Evolutionary conservation across 2,329 filamentous ascomycete genomes (phyloP).

Genomic region (Penicillium italicum): DNA sequence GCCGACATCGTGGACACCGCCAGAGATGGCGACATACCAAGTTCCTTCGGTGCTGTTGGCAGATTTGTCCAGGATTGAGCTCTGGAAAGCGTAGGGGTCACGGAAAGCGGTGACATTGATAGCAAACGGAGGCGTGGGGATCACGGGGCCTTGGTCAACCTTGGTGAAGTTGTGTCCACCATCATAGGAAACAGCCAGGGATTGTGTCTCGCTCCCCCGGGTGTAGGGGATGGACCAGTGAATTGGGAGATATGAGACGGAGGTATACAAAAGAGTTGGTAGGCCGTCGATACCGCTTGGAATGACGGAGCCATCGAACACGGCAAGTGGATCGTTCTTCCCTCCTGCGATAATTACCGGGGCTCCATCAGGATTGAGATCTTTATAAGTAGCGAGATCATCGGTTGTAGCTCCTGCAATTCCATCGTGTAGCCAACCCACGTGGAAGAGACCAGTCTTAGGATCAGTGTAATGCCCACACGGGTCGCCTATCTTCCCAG

Average conservation of each 20-base stretch:
- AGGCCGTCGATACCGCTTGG: conserved; percentile 38
- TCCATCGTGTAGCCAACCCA: conserved; percentile 19
- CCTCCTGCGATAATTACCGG: conserved; percentile 15
- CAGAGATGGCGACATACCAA: conserved; percentile 22
- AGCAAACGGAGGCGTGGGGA: conserved; percentile 27
- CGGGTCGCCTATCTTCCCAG: conserved; percentile 18
- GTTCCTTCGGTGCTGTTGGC: conserved; percentile 7
- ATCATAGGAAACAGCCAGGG: conserved; percentile 45
- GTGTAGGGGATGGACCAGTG: conserved; percentile 46
- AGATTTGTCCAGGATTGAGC: conserved; percentile 8
- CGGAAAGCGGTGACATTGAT: conserved; percentile 21
- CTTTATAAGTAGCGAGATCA: conserved; percentile 15
- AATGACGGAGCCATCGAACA: conserved; percentile 21
- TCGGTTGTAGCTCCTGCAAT: conserved; percentile 17
- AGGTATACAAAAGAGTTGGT: conserved; percentile 48
- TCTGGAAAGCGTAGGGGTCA: conserved; percentile 21
- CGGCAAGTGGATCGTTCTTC: conserved; percentile 17
- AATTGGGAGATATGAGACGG: conserved; percentile 46
- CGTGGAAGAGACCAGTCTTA: conserved; percentile 18
- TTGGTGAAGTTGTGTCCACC: conserved; percentile 49
- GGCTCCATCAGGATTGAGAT: conserved; percentile 12
- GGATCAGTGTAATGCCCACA: conserved; percentile 20
- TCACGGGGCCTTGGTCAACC: conserved; percentile 47
- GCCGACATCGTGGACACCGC: conserved; percentile 15
- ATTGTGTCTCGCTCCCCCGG: conserved; percentile 46